These are phyloP conservation scores for Phlebiopsis flavidoalba DNA, from an alignment of 768 basidiomycete genomes.

Conservation along the genomic window DNA sequence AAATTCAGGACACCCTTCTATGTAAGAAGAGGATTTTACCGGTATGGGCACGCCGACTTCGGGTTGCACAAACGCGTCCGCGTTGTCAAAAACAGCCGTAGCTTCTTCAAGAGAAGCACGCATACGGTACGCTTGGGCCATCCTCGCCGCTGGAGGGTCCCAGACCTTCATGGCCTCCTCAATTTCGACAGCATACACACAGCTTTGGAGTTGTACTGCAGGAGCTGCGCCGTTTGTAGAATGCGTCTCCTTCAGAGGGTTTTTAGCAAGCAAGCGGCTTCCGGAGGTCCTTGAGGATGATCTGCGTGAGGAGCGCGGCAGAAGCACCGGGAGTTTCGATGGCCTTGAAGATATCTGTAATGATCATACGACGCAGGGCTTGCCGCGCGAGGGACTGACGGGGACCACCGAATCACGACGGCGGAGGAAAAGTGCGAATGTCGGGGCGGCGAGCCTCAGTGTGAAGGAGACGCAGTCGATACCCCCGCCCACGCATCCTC, in stretches of 20 bases:
- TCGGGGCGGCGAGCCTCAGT: constrained; percentile 72
- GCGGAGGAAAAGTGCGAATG: constrained; percentile 55
- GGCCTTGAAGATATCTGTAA: constrained; percentile 53
- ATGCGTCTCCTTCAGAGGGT: constrained; percentile 49
- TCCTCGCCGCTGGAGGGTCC: constrained; percentile 51
- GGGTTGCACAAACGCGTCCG: constrained; percentile 33
- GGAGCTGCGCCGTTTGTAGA: constrained; percentile 47
- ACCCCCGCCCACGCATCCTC: too few species aligned
- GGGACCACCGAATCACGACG: constrained; percentile 35
- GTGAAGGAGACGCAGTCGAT: too few species aligned
- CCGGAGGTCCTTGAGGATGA: constrained; percentile 85
- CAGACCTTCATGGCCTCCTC: constrained; percentile 67
- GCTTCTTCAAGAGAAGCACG: constrained; percentile 58
- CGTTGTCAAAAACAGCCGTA: constrained; percentile 25
- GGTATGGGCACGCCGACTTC: constrained; percentile 58
- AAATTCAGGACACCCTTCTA: too few species aligned
- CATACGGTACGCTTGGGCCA: constrained; percentile 49
- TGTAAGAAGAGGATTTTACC: too few species aligned
- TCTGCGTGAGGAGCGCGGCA: constrained; percentile 71
- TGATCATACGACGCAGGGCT: constrained; percentile 31
- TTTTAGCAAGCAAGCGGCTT: constrained; percentile 76
- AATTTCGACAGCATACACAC: constrained; percentile 49
- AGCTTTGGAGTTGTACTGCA: constrained; percentile 51
- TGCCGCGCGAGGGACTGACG: constrained; percentile 29
- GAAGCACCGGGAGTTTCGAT: constrained; percentile 63